Base-by-base conservation (phyloP, 371 early-diverging fungal species). In the Catenaria anguillulae region DNA sequence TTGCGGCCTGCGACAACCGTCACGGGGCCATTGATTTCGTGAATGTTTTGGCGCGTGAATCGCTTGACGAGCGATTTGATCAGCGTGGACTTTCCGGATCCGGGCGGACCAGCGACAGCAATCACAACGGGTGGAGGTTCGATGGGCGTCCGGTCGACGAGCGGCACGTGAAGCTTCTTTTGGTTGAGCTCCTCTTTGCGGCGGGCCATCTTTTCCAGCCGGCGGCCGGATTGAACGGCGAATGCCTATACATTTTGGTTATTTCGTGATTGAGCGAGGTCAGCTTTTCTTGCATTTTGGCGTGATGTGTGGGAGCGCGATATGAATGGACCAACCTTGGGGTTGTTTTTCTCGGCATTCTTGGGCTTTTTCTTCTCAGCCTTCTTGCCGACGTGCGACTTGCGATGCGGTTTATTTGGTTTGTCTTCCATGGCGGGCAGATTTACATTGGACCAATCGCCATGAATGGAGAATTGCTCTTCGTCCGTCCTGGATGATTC, bases 71-170 rank as follows among this genome's bases (percentile, higher is more conserved):
- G 81, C 21, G 93, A 93, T 60, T 84, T 81, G 71, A 97, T 93
- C 66, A 97, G 70, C 5, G 97, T 95, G 17, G 93, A 87, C 75
- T 97, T 97, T 64, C 98, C 98, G 64, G 85, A 82, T 52, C 84
- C 82, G 50, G 96, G 93, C 50, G 98, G 98, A 21, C 98, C 98
- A 61, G 92, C 94, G 5, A 97, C 93, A 15, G 96, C 94, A 55
- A 93, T 82, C 3, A 96, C 81, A 15, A 92, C 78, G 26, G 98
- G 98, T 35, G 97, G 92, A 42, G 93, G 81, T 60, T 86, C 90
- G 61, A 84, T 68, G 0, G 95, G 92, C 33, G 92, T 91, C 66
- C 94, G 86, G 77, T 97, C 96, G 43, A 93, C 90, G 64, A 90
- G 72, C 17, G 98, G 96, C 3, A 97, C 92, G 73, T 97, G 98